Percentiles rank a stretch among this genome's conserved stretches.
Conservation (phyloP, 331 rosid species). For the Quercus phellos region DNA sequence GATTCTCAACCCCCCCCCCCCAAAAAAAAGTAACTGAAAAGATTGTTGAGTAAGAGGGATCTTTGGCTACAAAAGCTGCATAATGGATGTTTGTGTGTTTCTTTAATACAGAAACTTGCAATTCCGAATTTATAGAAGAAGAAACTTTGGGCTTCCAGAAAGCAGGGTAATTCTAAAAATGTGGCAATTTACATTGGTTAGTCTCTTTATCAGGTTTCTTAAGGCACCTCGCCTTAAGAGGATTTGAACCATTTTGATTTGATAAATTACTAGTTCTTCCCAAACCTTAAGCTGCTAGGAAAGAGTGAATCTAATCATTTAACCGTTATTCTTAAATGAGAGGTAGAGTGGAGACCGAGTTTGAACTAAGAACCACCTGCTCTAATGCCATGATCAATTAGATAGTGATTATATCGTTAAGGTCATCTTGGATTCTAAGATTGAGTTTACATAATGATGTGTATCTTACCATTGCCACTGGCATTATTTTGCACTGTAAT, state of each 20-base stretch:
- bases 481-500: background rate
- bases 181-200: background rate
- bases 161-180: background rate
- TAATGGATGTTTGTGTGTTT: background rate
- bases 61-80: background rate
- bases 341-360: too few relatives aligned
- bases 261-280: too few relatives aligned
- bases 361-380: too few relatives aligned
- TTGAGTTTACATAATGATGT: too few relatives aligned
- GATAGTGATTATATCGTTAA: too few relatives aligned
- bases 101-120: background rate
- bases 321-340: too few relatives aligned
- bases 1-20: too few relatives aligned
- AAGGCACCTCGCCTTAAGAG: background rate
- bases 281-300: too few relatives aligned
- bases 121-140: background rate
- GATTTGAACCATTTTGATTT: background rate
- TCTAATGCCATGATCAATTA: too few relatives aligned
- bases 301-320: too few relatives aligned
- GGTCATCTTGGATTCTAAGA: too few relatives aligned
- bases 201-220: background rate
- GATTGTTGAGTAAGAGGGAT: background rate
- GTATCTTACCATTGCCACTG: too few relatives aligned
- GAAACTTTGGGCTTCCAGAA: background rate
- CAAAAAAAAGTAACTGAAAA: background rate